Percentiles rank a stretch among this genome's conserved stretches.
Evolutionary conservation across 2,329 filamentous ascomycete genomes (phyloP).

Genomic region (Exophiala phaeomuriformis): DNA sequence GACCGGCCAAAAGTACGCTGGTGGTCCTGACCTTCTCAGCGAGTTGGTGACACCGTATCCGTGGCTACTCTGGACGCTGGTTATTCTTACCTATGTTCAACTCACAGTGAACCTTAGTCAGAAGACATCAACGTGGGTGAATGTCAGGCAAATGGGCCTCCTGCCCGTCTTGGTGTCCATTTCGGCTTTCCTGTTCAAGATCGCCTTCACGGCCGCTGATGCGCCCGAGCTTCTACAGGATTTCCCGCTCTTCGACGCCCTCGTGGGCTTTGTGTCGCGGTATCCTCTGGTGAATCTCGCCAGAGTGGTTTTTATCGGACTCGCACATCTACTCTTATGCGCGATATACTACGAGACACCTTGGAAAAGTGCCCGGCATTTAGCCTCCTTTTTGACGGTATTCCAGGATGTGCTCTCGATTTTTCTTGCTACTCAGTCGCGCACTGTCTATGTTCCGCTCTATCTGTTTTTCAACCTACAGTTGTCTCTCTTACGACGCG

Average conservation of each 20-base stretch:
- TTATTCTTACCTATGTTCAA: slow-evolving; percentile 62
- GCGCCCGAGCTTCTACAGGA: slow-evolving; percentile 67
- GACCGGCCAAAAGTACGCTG: slow-evolving; percentile 91
- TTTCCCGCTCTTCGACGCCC: slow-evolving; percentile 30
- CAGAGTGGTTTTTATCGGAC: slow-evolving; percentile 44
- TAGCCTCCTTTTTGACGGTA: slow-evolving; percentile 23
- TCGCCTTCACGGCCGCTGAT: slow-evolving; percentile 80
- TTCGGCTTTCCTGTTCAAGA: slow-evolving; percentile 72
- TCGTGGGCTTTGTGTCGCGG: slow-evolving; percentile 33
- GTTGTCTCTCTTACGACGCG: slow-evolving; percentile 44
- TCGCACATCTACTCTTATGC: slow-evolving; percentile 31
- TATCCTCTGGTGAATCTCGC: slow-evolving; percentile 40
- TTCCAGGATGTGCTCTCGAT: slow-evolving; percentile 67
- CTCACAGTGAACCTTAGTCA: slow-evolving; percentile 43
- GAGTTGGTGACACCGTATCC: slow-evolving; percentile 59
- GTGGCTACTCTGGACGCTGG: slow-evolving; percentile 64
- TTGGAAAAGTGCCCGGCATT: slow-evolving; percentile 14
- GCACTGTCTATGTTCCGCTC: slow-evolving; percentile 75
- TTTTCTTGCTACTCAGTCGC: slow-evolving; percentile 78
- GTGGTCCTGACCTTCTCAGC: slow-evolving; percentile 79
- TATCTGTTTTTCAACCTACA: slow-evolving; percentile 67
- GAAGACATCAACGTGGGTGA: slow-evolving; percentile 25
- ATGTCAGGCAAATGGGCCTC: slow-evolving; percentile 20
- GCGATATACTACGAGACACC: slow-evolving; percentile 24
- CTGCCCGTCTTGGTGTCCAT: slow-evolving; percentile 36